Conservation (phyloP, 2,329 filamentous ascomycete genomes). For the Trichophyton rubrum region DNA sequence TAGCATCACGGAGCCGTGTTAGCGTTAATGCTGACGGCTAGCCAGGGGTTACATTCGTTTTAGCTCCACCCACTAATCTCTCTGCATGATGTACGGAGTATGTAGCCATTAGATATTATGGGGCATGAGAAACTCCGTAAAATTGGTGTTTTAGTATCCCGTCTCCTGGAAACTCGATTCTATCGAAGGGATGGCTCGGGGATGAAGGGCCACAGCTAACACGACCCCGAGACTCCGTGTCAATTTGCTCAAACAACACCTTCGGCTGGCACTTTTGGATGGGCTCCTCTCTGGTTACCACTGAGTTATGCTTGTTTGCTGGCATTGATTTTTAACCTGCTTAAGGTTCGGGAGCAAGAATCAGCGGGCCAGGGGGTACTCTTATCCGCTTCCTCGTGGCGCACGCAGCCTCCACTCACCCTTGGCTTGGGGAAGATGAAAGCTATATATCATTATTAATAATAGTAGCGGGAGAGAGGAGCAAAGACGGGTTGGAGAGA, state of each 20-base stretch:
- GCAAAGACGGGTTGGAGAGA: background rate
- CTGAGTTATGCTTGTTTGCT: background rate
- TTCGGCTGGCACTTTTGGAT: background rate
- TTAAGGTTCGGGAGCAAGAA: background rate
- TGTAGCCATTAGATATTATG: too few species aligned
- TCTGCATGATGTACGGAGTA: background rate
- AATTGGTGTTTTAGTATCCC: background rate
- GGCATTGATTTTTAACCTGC: background rate
- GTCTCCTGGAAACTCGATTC: background rate
- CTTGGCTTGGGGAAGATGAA: background rate
- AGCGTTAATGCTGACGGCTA: background rate
- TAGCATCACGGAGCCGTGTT: background rate
- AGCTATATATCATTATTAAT: background rate
- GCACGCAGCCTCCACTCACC: background rate
- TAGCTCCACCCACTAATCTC: background rate
- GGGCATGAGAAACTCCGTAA: background rate
- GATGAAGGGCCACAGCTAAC: background rate
- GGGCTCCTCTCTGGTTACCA: background rate
- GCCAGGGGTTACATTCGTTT: background rate
- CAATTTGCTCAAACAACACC: background rate
- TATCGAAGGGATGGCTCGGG: background rate
- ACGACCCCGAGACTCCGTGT: background rate
- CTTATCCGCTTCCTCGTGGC: conserved; percentile 1
- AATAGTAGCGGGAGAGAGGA: background rate
- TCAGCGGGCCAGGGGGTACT: background rate